Evolutionary conservation across 139 green algal species (phyloP), one percentile per base, ranked within the genome.

Genomic region (Volvox africanus): DNA sequence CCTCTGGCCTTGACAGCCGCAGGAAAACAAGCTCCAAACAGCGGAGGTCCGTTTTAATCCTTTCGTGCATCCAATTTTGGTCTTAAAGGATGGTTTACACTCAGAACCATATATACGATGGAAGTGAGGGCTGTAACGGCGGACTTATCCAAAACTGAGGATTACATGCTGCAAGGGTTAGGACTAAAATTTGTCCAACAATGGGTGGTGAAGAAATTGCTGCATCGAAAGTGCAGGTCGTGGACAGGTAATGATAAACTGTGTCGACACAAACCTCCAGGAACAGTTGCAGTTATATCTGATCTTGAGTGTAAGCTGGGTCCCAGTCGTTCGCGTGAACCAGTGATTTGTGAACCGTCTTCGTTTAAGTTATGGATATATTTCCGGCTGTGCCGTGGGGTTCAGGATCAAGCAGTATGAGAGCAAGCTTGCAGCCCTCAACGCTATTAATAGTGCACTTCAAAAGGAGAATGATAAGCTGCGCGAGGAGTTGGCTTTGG

Each of bases 391-490:
- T 55, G 44, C 5, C 44, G 44, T 55, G 44, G 44, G 44, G 22
- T 61, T 62, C 96, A 98, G 96, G 90, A 69, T 96, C 12, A 97
- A 97, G 91, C 93, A 96, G 44, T 97, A 96, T 87, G 97, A 99
- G 69, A 91, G 92, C 69, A 99, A 99, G 91, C 88, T 99, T 21
- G 96, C 96, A 37, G 98, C 97, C 0, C 88, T 99, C 14, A 96
- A 92, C 26, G 97, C 97, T 14, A 97, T 99, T 89, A 99, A 98
- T 77, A 93, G 92, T 24, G 96, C 96, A 0, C 93, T 99, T 13
- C 95, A 97, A 75, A 95, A 95, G 35, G 96, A 98, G 80, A 97
- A 97, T 81, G 96, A 98, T 36, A 93, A 96, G 85, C 91, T 98
- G 67, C 91, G 97, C 22, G 89, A 92, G 44, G 92, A 96, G 9